Percentiles rank a stretch among this genome's conserved stretches.
Evolutionary conservation across 257 asterid species (phyloP).

Genomic region (Penstemon barbatus): DNA sequence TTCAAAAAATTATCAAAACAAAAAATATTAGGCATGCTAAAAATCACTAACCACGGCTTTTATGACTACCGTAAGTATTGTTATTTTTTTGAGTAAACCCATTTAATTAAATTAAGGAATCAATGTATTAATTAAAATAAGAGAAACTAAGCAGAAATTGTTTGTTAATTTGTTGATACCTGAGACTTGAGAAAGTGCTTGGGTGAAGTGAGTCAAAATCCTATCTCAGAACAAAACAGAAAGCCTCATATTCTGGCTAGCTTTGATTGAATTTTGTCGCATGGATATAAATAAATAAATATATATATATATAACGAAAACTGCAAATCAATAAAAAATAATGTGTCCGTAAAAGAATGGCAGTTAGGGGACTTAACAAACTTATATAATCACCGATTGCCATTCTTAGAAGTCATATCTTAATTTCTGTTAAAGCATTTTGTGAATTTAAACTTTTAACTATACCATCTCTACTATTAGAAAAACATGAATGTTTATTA

Average conservation of each 20-base stretch:
- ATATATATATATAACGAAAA: neutral
- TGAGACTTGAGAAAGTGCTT: no score
- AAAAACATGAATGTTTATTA: no score
- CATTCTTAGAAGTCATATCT: constrained; percentile 2
- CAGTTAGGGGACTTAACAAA: constrained; percentile 1
- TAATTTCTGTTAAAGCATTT: neutral
- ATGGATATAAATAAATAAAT: neutral
- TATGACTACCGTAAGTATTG: neutral
- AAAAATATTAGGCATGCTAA: constrained; percentile 30
- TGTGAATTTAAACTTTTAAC: neutral
- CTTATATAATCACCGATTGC: constrained; percentile 12
- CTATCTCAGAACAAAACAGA: no score
- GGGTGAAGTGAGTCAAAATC: no score
- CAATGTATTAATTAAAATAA: neutral
- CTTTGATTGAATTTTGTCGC: constrained; percentile 13
- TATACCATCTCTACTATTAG: no score
- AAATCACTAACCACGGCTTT: constrained; percentile 12
- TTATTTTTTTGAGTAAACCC: neutral
- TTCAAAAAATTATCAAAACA: neutral
- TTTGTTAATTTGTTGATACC: neutral
- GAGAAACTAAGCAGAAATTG: neutral
- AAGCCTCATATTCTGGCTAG: constrained; percentile 19
- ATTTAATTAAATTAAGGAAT: neutral
- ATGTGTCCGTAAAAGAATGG: neutral
- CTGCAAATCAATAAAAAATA: neutral